These are phyloP conservation scores for Botryotinia convoluta DNA, from an alignment of 2,329 filamentous ascomycete genomes.

Conservation along the genomic window DNA sequence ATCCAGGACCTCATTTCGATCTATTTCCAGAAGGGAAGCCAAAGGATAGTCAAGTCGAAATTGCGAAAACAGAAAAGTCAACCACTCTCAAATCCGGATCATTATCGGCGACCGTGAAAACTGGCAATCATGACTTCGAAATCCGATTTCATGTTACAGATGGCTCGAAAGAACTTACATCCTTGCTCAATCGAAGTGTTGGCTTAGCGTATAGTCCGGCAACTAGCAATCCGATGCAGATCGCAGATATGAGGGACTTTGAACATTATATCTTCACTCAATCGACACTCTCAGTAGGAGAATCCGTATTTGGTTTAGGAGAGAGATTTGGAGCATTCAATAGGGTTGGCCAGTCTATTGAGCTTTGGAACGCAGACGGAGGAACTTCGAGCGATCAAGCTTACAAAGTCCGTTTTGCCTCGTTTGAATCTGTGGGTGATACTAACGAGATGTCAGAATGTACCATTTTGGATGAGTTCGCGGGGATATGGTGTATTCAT, in stretches of 20 bases:
- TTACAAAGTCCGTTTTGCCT: slow-evolving; percentile 51
- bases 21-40: slow-evolving; percentile 54
- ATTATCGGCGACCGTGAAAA: slow-evolving; percentile 51
- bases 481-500: slow-evolving; percentile 77
- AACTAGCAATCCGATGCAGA: slow-evolving; percentile 51
- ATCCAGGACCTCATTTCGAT: slow-evolving; percentile 55
- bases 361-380: slow-evolving; percentile 62
- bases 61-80: slow-evolving; percentile 44
- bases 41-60: slow-evolving; percentile 38
- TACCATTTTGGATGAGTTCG: slow-evolving; percentile 67
- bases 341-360: slow-evolving; percentile 69
- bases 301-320: slow-evolving; percentile 71
- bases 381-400: slow-evolving; percentile 68
- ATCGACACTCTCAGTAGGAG: slow-evolving; percentile 54
- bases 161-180: slow-evolving; percentile 51
- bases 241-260: slow-evolving; percentile 51
- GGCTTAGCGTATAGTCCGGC: slow-evolving; percentile 56
- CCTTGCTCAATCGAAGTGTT: slow-evolving; percentile 53
- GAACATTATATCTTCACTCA: slow-evolving; percentile 57
- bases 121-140: slow-evolving; percentile 51
- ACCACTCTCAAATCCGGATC: slow-evolving; percentile 52
- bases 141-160: slow-evolving; percentile 54
- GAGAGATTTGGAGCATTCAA: slow-evolving; percentile 76
- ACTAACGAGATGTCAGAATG: slow-evolving; percentile 43
- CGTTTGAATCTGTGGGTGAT: background rate